Evolutionary conservation across 805 yeast genomes (phyloP).

Genomic region (Saccharomycopsis fibuligera): DNA sequence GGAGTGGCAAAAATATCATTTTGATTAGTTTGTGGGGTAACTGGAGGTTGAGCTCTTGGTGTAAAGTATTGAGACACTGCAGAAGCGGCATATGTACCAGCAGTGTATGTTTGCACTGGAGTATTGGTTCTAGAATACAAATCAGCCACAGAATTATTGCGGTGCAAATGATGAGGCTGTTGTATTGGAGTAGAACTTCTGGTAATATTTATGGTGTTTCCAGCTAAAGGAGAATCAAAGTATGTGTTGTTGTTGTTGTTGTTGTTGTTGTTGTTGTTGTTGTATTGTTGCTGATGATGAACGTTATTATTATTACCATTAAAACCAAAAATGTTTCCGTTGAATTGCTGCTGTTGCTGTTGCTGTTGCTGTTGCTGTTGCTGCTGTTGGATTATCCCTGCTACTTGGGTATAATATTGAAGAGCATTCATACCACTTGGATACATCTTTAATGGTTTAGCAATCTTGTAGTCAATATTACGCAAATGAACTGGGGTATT

Average conservation of each 20-base stretch:
- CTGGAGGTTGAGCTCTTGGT: slow-evolving; percentile 7
- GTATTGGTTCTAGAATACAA: slow-evolving; percentile 15
- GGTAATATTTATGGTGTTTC: not conserved
- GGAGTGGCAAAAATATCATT: slow-evolving; percentile 12
- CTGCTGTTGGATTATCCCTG: too few relatives aligned
- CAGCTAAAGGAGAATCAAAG: slow-evolving; percentile 12
- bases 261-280: not conserved
- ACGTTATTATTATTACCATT: too few relatives aligned
- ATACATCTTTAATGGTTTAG: slow-evolving; percentile 4
- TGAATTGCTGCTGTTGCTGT: too few relatives aligned
- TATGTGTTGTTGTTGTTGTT: not conserved
- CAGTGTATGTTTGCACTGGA: slow-evolving; percentile 10
- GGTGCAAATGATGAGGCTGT: not conserved
- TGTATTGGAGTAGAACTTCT: slow-evolving; percentile 13
- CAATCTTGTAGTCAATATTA: slow-evolving; percentile 6
- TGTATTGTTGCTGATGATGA: too few relatives aligned
- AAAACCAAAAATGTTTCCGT: too few relatives aligned
- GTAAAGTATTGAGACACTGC: slow-evolving; percentile 12
- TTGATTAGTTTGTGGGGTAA: slow-evolving; percentile 2
- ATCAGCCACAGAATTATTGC: slow-evolving; percentile 1
- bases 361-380: too few relatives aligned
- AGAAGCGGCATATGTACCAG: slow-evolving; percentile 4
- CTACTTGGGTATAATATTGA: too few relatives aligned
- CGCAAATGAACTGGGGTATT: not conserved
- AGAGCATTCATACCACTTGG: not conserved